Base-by-base conservation (phyloP, 2,329 filamentous ascomycete species). In the Phaeosphaeria sp. region DNA sequence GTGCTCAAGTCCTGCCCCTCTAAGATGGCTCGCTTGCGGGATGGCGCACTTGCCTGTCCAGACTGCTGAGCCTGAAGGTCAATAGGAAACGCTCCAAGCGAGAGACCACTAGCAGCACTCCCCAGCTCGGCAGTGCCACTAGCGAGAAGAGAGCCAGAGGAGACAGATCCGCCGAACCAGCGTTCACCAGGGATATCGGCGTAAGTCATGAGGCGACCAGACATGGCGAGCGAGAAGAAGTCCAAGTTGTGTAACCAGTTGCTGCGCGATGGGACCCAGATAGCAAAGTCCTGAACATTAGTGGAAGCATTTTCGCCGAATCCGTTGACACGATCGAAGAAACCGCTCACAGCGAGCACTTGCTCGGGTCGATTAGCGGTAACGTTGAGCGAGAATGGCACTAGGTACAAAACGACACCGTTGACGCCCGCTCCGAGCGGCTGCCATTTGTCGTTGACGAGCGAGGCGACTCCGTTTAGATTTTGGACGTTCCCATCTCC, bases 181-280 rank as follows among this genome's bases (percentile, higher is more conserved):
- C 88, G 86, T 49, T 82, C 83, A 15, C 49, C 84, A 1, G 88
- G 83, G 20, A 92, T 80, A 52, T 89, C 82, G n/a, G 91, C 84
- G 40, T 89, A 82, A 6, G 91, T 85, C 18, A 89, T 90, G 46
- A 99, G 83, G 55, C 88, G 80, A 39, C 95, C 96, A 56, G 84
- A 83, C 67, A 96, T 85, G 6, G 86, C 82, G 53, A 91, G 87
- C 30, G 88, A 83, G 7, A 85, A 79, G 6, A 86, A 80, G 11
- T 77, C 68, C 18, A 97, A 79, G 65, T 96, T 95, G 72, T 92
- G 87, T 17, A 99, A 82, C 95, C 95, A 99, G 73, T 95, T 95
- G 56, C 83, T 84, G 60, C 85, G 83, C 3, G 93, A 96, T 2
- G 91, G 91, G 7, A 98, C 89, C 95, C 95, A 99, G 39, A 98